Base-by-base conservation (phyloP, 441 rosid genomes). In the Lepidium campestre region DNA sequence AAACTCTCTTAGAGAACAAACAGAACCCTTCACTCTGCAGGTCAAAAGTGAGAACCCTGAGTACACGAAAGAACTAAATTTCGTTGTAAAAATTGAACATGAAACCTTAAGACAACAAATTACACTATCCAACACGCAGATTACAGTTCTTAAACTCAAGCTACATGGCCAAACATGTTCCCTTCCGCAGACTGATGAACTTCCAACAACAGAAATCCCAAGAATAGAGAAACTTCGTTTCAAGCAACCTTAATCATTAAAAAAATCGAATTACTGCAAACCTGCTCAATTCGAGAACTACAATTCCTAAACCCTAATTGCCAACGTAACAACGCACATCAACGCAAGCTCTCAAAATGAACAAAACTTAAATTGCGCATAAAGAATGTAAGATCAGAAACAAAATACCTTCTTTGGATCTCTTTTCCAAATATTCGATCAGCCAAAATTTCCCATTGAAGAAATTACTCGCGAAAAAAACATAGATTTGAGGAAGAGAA, bases 301-400 rank as follows among this genome's bases (percentile, higher is more conserved):
- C 13, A 65, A 18, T 49, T 61, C 55, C 1, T 31, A 53, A 71
- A 68, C 72, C 59, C 72, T 40, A 75, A 75, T 18, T 74, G 12
- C 58, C 49, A 32, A 56, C 49, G 57, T 14, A 65, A 55, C 48
- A 15, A 17, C 10, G 31, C 39, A 46, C 63, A 53, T 39, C 70
- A 65, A 53, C n/a, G n/a, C 19, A 9, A 47, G 45, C 36, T 54
- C 47, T 19, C 53, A 53, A 73, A 65, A 73, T 60, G 64, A 67
- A 67, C 68, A 72, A 59, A 65, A n/a, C 50, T 44, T 15, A n/a
- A 61, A 67, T 60, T 61, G 15, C 25, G 31, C 13, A 37, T 12
- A 14, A 53, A 66, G 13, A 57, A 59, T 54, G 44, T 13, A 54
- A 55, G 45, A 61, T 73, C 15, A 22, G 53, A 59, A 27, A 41